Base-by-base conservation (phyloP, 202 grass and related monocot species). In the Zizania palustris region DNA sequence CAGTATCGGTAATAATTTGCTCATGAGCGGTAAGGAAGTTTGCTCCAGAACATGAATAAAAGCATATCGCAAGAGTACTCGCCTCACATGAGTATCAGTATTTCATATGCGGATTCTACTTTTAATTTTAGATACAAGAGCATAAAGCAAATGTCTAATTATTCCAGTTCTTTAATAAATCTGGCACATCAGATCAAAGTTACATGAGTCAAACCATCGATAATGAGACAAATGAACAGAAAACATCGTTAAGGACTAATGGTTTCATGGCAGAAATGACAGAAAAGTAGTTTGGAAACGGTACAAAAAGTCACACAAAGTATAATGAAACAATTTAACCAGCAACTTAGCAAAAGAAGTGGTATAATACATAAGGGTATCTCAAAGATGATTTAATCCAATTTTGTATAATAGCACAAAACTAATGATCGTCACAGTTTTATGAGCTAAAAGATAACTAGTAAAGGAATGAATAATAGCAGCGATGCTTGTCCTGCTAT, bases 341-440 rank as follows among this genome's bases (percentile, higher is more conserved):
- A 65, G 60, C 49, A 20, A 64, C 34, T 77, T 48, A 11, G 65
- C 28, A 13, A 45, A 10, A 9, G 6, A n/a, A 40, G 11, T 33
- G 62, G 34, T 37, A 72, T 9, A 78, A 65, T 43, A 5, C 16
- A 55, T 9, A 40, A 41, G 28, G 2, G 12, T 48, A 78, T 58
- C 69, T 54, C 45, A 81, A 80, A 61, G 16, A 11, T 54, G 7
- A 55, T 11, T 64, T 20, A 76, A 76, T 76, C n/a, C 64, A 36
- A 15, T 58, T 82, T 56, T 39, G 3, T 9, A 28, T 48, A 20
- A 66, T 55, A 21, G 28, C 39, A 72, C n/a, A 10, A 12, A 44
- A 46, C 69, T 38, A 22, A 39, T 18, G n/a, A 14, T 82, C 33
- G 9, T 48, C 40, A 20, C 51, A 76, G 46, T 43, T 76, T 42